Evolutionary conservation across 306 rosid genomes (phyloP), one percentile per base, ranked within the genome.

Genomic region (Astragalus membranaceus): DNA sequence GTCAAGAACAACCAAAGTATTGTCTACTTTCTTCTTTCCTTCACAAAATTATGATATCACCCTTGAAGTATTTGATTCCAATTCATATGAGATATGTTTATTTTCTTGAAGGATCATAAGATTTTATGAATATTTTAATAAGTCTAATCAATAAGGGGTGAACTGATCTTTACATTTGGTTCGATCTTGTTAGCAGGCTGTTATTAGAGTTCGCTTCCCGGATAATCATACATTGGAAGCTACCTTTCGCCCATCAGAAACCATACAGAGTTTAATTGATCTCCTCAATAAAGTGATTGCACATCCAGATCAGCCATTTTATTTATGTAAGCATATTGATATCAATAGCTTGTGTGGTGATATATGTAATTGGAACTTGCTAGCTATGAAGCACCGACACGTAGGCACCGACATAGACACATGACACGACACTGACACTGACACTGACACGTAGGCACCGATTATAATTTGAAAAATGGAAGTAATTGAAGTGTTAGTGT

Each of bases 151-250:
- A n/a, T 44, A 46, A 47, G 67, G 5, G 41, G 20, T 53, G 41
- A 50, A 11, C 12, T 7, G 12, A 47, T 70, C 10, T 48, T 53
- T 23, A 53, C 39, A 60, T 65, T 77, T 77, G 46, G 37, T 74
- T 29, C 52, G 58, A 12, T 43, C 15, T 53, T 79, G 64, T 69
- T 37, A 82, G 83, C 86, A 95, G 99, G 89, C 89, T 30, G 84
- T 85, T n/a, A 80, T 95, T 47, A 87, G 99, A 83, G 84, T 88
- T 72, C 87, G 97, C 26, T 91, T 95, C 81, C 97, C 97, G 8
- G 99, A 95, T 78, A 88, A 91, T 75, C 86, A 81, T 80, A 95
- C 99, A 30, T 83, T 91, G 46, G 99, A 94, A 90, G 92, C 79
- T 59, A 79, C 80, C 15, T 95, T 95, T 77, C 95, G 87, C 75